Evolutionary conservation across 139 green algal species (phyloP), one percentile per base, ranked within the genome.

Genomic region (Coelastrella sp.): DNA sequence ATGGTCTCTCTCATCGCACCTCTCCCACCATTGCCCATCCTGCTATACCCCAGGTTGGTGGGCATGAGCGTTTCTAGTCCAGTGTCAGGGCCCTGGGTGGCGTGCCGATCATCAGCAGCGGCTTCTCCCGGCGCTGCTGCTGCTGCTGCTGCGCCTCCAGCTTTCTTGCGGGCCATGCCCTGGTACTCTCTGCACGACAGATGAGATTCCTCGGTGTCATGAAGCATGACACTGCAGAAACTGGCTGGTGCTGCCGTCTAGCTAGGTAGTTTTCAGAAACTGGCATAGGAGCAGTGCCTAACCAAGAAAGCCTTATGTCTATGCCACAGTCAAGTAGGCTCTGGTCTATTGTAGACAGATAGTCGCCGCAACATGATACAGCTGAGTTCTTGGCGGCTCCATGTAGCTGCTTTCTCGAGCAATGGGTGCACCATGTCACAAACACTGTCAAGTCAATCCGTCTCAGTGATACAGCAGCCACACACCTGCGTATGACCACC

Each of bases 401-500:
- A n/a, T n/a, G n/a, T n/a, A n/a, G n/a, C n/a, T n/a, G n/a, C n/a
- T n/a, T n/a, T n/a, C n/a, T n/a, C n/a, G n/a, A n/a, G n/a, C n/a
- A n/a, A 68, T 10, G 10, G 10, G 61, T 68, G 61, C 7, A 16
- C 61, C 61, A 68, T 10, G 10, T 16, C 61, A 68, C 61, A 68
- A 68, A 10, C 61, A 68, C 7, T 71, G 61, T 71, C n/a, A n/a
- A n/a, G 14, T 71, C 11, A 10, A 3, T 2, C 2, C 14, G 61
- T 10, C 16, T 71, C n/a, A n/a, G n/a, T n/a, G n/a, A n/a, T n/a
- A n/a, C n/a, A n/a, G n/a, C n/a, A n/a, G n/a, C n/a, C n/a, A n/a
- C 17, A 22, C 68, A 76, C 47, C 81, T 86, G 81, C 68, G 7
- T 19, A 92, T 77, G 2, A 91, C 86, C 7, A 82, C 23, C 23